Base-by-base conservation (phyloP, 176 grass and related monocot genomes). In the Oryza australiensis region DNA sequence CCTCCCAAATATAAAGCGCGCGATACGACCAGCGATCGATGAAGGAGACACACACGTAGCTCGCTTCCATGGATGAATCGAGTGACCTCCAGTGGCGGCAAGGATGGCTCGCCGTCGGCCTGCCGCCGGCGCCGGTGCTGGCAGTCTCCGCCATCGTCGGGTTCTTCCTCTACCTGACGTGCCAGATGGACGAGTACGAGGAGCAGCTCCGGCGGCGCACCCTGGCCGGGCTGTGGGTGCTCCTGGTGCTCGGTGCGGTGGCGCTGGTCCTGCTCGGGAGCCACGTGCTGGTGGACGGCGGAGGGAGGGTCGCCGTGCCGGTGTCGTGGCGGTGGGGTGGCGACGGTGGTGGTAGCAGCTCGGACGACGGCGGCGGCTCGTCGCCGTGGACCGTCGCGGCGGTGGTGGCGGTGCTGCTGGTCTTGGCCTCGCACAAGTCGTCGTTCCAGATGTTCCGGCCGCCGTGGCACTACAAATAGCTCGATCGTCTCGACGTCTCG, bases 101-200 rank as follows among this genome's bases (percentile, higher is more conserved):
- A 2, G 82, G 81, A 2, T 83, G 73, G 71, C 14, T 55, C 2
- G 27, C 71, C 55, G 42, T 65, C 15, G 55, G 30, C 11, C 26
- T 59, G 60, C 76, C 84, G 23, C 43, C 76, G 42, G 43, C 29
- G 18, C 77, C 60, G 62, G 62, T 86, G 77, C 70, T 86, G 2
- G 45, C 45, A 4, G 29, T 86, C 0, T 38, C 62, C 7, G 13
- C 24, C 62, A 80, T 86, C 33, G 68, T 80, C 30, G 1, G 1
- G 30, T 68, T 86, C 62, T 68, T 86, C 70, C 84, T 86, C 18
- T 86, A 60, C 62, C 70, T 86, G 1, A 43, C 70, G 32, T 86
- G 77, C 62, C 43, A 68, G 62, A 74, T 80, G 26, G 84, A 74
- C 4, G 75, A 86, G 57, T 74, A 74, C 69, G 62, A 74, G 70